Base-by-base conservation (phyloP, 192 early-diverging fungal species). In the Entomortierella lignicola region DNA sequence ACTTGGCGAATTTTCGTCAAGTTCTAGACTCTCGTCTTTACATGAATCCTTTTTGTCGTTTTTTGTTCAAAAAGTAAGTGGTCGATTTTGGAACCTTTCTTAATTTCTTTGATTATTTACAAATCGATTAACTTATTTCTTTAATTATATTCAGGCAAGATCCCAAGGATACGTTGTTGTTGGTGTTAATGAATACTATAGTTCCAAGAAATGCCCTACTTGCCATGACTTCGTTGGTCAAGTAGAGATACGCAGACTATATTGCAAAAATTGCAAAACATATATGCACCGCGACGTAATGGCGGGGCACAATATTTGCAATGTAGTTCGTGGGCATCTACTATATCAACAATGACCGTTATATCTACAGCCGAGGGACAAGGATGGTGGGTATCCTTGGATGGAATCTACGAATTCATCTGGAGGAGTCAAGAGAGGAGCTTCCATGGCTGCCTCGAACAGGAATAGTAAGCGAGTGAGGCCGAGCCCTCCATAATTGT, bases 181-280 rank as follows among this genome's bases (percentile, higher is more conserved):
- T 25, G 64, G 63, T 18, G 65, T 69, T 0, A 62, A 69, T 25
- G 73, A 79, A 17, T 69, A 53, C 39, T 65, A 79, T 18, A 77
- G 55, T 0, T 77, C 48, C 6, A 69, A 79, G 30, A 59, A 43
- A 50, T 65, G 74, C 54, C 67, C 67, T 12, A 51, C 43, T 1
- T 79, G 66, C 42, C n/a, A 69, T 8, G 13, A 69, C 11, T 69
- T 79, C 55, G 74, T 79, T 68, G 67, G 61, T n/a, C 55, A 71
- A 42, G 63, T 71, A 15, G 57, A 80, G 29, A 55, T 69, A 23
- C 74, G 74, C 7, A 53, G 50, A 2, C 37, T 79, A 2, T 79
- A 77, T 31, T 69, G 74, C 48, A 26, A 30, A 23, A 60, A 58
- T 21, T 65, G 66, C 56, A n/a, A 60, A 48, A 60, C 60, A 20